phyloP scores from a whole-genome alignment of 2,329 filamentous ascomycete species.

The Graphilbum sp. region DNA sequence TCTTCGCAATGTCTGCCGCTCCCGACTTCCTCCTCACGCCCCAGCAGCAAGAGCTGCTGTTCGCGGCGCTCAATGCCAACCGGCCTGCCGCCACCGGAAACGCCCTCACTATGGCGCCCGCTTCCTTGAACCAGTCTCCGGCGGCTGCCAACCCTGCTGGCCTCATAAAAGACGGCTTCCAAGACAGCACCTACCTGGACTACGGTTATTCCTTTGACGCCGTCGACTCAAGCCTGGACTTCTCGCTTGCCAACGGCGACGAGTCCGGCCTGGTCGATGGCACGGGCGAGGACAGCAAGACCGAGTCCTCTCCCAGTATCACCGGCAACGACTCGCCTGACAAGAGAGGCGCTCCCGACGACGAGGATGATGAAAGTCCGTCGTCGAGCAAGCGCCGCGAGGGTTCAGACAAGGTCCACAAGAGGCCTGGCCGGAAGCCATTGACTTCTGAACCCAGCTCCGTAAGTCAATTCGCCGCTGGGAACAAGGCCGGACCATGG shows the following conservation, averaged over 20 bases:
- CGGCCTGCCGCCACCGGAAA: constrained; percentile 24
- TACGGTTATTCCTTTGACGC: constrained; percentile 64
- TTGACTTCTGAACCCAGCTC: constrained; percentile 90
- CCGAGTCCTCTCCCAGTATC: constrained; percentile 36
- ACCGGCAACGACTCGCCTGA: constrained; percentile 44
- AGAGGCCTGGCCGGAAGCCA: constrained; percentile 94
- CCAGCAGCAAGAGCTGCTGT: constrained; percentile 60
- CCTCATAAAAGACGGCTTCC: constrained; percentile 28
- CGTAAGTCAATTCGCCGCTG: constrained; percentile 51
- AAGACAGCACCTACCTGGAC: constrained; percentile 71
- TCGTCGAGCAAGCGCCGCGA: constrained; percentile 56
- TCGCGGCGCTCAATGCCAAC: constrained; percentile 62
- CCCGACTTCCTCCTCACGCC: constrained; percentile 51
- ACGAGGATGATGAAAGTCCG: constrained; percentile 47
- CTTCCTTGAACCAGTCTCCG: constrained; percentile 33
- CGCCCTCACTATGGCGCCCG: constrained; percentile 27
- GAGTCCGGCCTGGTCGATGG: constrained; percentile 43
- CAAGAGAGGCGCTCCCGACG: constrained; percentile 58
- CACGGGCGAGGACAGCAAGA: constrained; percentile 14
- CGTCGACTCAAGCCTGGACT: constrained; percentile 55
- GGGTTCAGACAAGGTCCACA: constrained; percentile 68
- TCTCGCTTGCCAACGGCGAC: constrained; percentile 39
- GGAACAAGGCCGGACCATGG: no score
- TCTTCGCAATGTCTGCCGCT: constrained; percentile 31
- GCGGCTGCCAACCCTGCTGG: constrained; percentile 26